These are phyloP conservation scores for Sarocladium brachiariae DNA, from an alignment of 2,329 filamentous ascomycete genomes.

Conservation along the genomic window DNA sequence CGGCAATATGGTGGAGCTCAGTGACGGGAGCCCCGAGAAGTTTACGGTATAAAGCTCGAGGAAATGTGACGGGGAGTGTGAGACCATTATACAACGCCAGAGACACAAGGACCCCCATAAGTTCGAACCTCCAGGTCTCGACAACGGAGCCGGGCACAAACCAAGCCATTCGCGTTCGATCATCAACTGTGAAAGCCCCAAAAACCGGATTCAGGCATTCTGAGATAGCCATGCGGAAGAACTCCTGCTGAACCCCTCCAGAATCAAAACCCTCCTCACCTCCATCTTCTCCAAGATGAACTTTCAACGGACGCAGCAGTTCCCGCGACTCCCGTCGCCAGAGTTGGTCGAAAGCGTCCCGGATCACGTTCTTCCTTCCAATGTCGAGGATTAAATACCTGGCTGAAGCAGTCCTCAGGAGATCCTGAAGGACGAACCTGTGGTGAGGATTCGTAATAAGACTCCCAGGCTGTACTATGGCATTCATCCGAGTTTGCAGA, in stretches of 20 bases:
- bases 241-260: slow-evolving; percentile 93
- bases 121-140: slow-evolving; percentile 82
- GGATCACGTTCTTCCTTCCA: slow-evolving; percentile 58
- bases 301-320: slow-evolving; percentile 77
- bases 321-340: slow-evolving; percentile 82
- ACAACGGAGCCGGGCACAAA: slow-evolving; percentile 79
- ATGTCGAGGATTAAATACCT: slow-evolving; percentile 67
- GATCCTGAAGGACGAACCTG: slow-evolving; percentile 53
- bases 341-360: slow-evolving; percentile 77
- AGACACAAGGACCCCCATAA: slow-evolving; percentile 81
- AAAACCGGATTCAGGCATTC: slow-evolving; percentile 73
- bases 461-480: slow-evolving; percentile 46
- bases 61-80: slow-evolving; percentile 85
- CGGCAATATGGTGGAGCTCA: slow-evolving; percentile 68
- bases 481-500: slow-evolving; percentile 47
- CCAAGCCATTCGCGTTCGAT: slow-evolving; percentile 73
- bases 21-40: slow-evolving; percentile 64
- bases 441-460: slow-evolving; percentile 52
- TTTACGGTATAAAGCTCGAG: slow-evolving; percentile 74
- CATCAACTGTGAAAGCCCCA: slow-evolving; percentile 74
- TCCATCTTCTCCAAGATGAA: slow-evolving; percentile 73
- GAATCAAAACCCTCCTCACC: slow-evolving; percentile 90
- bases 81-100: slow-evolving; percentile 90
- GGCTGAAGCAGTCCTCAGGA: slow-evolving; percentile 59
- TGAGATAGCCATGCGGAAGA: slow-evolving; percentile 77